Conservation (phyloP, 2,329 filamentous ascomycete genomes). For the Thielaviopsis musarum region DNA sequence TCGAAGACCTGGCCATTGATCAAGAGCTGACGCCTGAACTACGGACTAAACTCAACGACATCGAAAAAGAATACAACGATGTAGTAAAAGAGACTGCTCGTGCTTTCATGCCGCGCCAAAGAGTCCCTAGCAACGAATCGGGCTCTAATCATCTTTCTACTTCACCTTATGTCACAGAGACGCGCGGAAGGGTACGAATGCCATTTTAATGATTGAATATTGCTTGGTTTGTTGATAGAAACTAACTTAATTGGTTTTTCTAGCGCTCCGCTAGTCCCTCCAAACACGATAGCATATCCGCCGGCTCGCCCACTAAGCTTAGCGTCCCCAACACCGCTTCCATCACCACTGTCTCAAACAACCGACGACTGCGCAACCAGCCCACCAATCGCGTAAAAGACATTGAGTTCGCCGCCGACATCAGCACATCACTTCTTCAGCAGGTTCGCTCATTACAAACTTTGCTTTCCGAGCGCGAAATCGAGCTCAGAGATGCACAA, state of each 20-base stretch:
- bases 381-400: constrained; percentile 78
- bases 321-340: constrained; percentile 39
- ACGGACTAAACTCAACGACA: constrained; percentile 63
- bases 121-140: constrained; percentile 54
- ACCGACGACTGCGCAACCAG: constrained; percentile 79
- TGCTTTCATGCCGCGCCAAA: constrained; percentile 72
- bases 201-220: not conserved
- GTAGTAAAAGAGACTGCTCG: constrained; percentile 78
- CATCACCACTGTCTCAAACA: constrained; percentile 19
- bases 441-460: constrained; percentile 84
- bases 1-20: constrained; percentile 61
- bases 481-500: constrained; percentile 48
- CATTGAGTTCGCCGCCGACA: constrained; percentile 96
- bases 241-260: not conserved
- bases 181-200: constrained; percentile 30
- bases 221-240: not conserved
- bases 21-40: constrained; percentile 69
- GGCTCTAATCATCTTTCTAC: constrained; percentile 18
- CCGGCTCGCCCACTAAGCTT: constrained; percentile 76
- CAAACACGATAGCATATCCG: constrained; percentile 70
- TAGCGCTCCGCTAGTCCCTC: constrained; percentile 56
- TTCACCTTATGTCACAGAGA: constrained; percentile 37
- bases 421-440: constrained; percentile 84
- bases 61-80: constrained; percentile 92
- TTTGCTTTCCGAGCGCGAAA: constrained; percentile 73